Evolutionary conservation across 352 stramenopile genomes (phyloP), one percentile per base, ranked within the genome.

Genomic region (Globisporangium abappressorium): DNA sequence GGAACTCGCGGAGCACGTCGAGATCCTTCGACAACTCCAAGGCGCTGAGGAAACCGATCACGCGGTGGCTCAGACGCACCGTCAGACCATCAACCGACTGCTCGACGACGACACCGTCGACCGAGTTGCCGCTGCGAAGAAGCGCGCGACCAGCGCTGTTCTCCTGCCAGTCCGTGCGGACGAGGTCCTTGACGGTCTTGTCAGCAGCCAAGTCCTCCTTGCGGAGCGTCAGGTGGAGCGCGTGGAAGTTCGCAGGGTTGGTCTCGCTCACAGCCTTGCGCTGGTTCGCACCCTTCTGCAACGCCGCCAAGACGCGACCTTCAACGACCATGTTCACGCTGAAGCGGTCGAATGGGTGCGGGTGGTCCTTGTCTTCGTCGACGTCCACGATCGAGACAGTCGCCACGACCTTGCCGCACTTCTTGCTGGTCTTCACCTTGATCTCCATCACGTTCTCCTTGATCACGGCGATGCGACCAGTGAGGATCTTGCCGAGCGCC

Each of bases 311-410:
- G 22, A 95, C 73, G 64, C 87, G 85, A 28, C 84, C 89, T 24
- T 70, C 77, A 6, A 97, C 77, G 20, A 82, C 76, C 65, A 82
- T 84, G 72, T 94, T 90, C 24, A 92, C 78, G 34, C 78, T 84
- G 70, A 90, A 97, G 41, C 64, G 75, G 69, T 95, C 87, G 65
- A 97, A 95, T 57, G 89, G 89, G 57, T 96, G 89, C 30, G 75
- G 66, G 47, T 79, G 70, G 5, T 74, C 77, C n/a, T 75, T 71
- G 22, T 77, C 71, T 24, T 67, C 74, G 66, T 96, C 86, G 18
- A 95, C 86, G 70, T 96, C 89, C 15, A 92, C 86, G 62, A 96
- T 89, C 15, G 89, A 94, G 4, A 96, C 87, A 18, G 78, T 74
- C 33, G 86, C 75, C 46, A 88, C 73, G 8, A 95, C 82, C 75